phyloP scores from a whole-genome alignment of 73 alveolate genomes.

The Blepharisma stoltei region DNA sequence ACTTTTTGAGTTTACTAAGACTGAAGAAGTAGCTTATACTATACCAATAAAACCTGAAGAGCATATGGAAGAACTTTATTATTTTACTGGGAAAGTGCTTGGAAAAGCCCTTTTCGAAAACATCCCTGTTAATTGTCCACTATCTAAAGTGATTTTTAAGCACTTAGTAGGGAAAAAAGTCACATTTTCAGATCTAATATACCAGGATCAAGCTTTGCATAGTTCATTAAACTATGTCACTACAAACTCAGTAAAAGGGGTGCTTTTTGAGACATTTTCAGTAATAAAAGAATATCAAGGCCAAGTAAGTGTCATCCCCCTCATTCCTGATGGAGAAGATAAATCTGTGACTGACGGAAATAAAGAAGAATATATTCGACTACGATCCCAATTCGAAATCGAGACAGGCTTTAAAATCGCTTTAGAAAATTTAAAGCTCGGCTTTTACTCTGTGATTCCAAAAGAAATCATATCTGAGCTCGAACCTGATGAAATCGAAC shows the following conservation, averaged over 20 bases:
- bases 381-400: slow-evolving; percentile 59
- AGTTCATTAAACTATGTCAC: slow-evolving; percentile 44
- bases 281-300: slow-evolving; percentile 51
- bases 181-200: slow-evolving; percentile 59
- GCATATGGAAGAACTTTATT: slow-evolving; percentile 5
- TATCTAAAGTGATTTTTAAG: slow-evolving; percentile 69
- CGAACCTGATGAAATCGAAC: slow-evolving; percentile 79
- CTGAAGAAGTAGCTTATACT: slow-evolving; percentile 38
- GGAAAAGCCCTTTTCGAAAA: slow-evolving; percentile 88
- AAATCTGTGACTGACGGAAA: slow-evolving; percentile 63
- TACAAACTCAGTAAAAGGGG: slow-evolving; percentile 1
- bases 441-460: slow-evolving; percentile 82
- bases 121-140: slow-evolving; percentile 77
- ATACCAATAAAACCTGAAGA: slow-evolving; percentile 24
- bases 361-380: slow-evolving; percentile 58
- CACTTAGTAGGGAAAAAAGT: slow-evolving; percentile 73
- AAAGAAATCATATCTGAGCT: slow-evolving; percentile 61
- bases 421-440: slow-evolving; percentile 67
- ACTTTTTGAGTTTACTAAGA: slow-evolving; percentile 33
- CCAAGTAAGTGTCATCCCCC: slow-evolving; percentile 42
- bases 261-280: slow-evolving; percentile 33
- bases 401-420: slow-evolving; percentile 49
- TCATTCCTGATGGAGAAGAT: slow-evolving; percentile 41
- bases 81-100: slow-evolving; percentile 80
- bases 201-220: slow-evolving; percentile 49